Percentiles rank a stretch among this genome's conserved stretches.
Evolutionary conservation across 139 green algal species (phyloP).

Genomic region (Pseudopediastrum boryanum): DNA sequence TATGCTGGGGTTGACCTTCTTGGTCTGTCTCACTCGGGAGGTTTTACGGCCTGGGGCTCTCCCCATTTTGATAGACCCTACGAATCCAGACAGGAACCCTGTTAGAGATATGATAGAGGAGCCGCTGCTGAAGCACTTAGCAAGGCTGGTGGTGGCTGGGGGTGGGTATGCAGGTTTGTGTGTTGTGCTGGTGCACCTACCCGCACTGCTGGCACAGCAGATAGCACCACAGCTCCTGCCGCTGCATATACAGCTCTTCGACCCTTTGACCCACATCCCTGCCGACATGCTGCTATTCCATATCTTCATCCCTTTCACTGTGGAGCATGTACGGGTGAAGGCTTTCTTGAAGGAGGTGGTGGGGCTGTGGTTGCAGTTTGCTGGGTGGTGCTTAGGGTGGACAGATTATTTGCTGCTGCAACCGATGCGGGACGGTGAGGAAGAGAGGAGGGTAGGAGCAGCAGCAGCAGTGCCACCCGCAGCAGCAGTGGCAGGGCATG

Average conservation of each 20-base stretch:
- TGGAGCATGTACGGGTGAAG: conserved; percentile 41
- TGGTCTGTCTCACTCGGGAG: conserved; percentile 28
- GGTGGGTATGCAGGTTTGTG: conserved; percentile 35
- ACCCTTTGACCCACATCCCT: conserved; percentile 33
- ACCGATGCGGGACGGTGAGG: neutral
- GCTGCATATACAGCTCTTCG: conserved; percentile 26
- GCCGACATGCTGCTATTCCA: conserved; percentile 49
- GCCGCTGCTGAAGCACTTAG: conserved; percentile 33
- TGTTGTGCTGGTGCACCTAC: conserved; percentile 41
- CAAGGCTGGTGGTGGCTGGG: neutral
- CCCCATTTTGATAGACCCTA: conserved; percentile 39
- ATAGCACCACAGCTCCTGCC: conserved; percentile 30
- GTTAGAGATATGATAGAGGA: conserved; percentile 33
- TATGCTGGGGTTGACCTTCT: conserved; percentile 33
- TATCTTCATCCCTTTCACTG: conserved; percentile 35
- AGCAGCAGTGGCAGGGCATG: neutral
- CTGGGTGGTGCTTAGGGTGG: conserved; percentile 5
- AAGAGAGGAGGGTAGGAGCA: neutral
- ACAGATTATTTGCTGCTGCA: conserved; percentile 8
- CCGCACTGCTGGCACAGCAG: conserved; percentile 22
- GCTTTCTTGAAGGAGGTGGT: conserved; percentile 5
- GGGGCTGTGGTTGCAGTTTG: conserved; percentile 11
- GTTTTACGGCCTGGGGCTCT: conserved; percentile 43
- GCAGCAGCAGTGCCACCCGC: neutral
- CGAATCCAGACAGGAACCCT: conserved; percentile 33